Evolutionary conservation across 2,329 filamentous ascomycete species (phyloP), one percentile per base, ranked within the genome.

Genomic region (Cucurbitaria berberidis): DNA sequence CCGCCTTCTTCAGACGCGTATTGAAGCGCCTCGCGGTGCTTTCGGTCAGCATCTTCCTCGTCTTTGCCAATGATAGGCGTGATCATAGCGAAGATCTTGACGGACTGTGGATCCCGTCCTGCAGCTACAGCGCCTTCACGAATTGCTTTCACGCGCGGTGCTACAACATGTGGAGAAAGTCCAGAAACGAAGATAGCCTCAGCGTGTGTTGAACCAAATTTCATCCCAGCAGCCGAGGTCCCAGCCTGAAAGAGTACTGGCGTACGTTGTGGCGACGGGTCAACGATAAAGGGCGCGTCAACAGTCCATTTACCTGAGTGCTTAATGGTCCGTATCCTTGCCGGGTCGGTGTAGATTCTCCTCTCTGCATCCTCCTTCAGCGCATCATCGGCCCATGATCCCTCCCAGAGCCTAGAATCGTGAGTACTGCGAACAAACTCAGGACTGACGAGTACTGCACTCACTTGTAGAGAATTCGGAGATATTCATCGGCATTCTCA

Each of bases 191-290:
- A 89, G 48, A 89, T 85, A 4, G 82, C 86, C 64, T 90, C 87
- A 1, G 87, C 87, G 65, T 89, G 86, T 56, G 85, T 84, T 0
- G 86, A 84, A 0, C 86, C 86, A 62, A 90, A 90, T 0, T 76
- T 74, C 68, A 86, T 87, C 2, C 86, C 87, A 0, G 85, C 80
- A 35, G 80, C 81, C 0, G 84, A 87, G 0, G 86, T 88, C 0
- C 87, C 87, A 0, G 87, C 87, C 69, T 90, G 87, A 6, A 89
- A 78, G 3, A 89, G 80, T 0, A 89, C 77, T 0, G 87, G 87
- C 0, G 86, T 88, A 5, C 87, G 76, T 62, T 89, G 87, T 0
- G 86, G 86, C 30, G 81, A 85, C 0, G 87, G 87, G 45, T 89
- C 82, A 45, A 84, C 85, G 59, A 89, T 81, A 60, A 89, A 86